Conservation (phyloP, 352 stramenopile genomes). For the Globisporangium spiculum region DNA sequence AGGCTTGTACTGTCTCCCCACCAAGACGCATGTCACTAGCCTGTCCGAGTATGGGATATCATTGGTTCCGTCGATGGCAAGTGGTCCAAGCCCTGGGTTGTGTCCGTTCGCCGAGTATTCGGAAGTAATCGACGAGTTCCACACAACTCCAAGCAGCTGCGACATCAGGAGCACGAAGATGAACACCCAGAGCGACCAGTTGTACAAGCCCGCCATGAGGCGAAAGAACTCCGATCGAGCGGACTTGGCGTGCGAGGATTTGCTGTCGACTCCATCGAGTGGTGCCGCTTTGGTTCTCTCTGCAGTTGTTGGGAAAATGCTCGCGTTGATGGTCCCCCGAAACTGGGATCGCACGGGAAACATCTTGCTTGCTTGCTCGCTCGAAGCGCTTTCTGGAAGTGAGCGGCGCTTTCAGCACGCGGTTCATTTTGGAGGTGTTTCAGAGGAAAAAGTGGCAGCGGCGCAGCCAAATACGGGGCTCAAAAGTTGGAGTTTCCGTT, state of each 20-base stretch:
- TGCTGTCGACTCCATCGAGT: not conserved
- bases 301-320: not conserved
- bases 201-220: slow-evolving; percentile 10
- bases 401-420: not conserved
- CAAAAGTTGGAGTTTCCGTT: not conserved
- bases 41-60: slow-evolving; percentile 17
- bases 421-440: not conserved
- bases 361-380: not conserved
- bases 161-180: slow-evolving; percentile 14
- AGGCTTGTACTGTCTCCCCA: slow-evolving; percentile 19
- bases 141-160: slow-evolving; percentile 17
- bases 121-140: slow-evolving; percentile 16
- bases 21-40: slow-evolving; percentile 7
- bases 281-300: not conserved
- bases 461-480: too few species aligned
- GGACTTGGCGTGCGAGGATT: not conserved
- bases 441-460: not conserved
- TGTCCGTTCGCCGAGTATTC: not conserved
- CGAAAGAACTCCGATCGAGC: not conserved
- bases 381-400: not conserved
- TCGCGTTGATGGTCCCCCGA: slow-evolving; percentile 3
- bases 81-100: slow-evolving; percentile 3
- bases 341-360: not conserved
- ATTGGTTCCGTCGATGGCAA: not conserved
- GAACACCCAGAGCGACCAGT: slow-evolving; percentile 18